phyloP scores from a whole-genome alignment of 768 basidiomycete species.

The Russula brevipes region DNA sequence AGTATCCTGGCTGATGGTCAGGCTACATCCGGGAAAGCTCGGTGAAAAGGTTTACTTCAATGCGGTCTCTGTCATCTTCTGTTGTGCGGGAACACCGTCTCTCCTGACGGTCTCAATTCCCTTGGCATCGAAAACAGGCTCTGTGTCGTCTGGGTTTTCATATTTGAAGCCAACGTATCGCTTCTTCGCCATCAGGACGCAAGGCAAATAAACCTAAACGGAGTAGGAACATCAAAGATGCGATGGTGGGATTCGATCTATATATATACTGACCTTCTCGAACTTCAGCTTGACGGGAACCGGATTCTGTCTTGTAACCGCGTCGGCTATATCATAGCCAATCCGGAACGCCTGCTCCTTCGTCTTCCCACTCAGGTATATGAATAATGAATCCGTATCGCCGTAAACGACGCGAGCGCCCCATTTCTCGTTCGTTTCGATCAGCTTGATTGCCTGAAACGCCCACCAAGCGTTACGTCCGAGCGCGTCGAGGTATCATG shows the following conservation, averaged over 20 bases:
- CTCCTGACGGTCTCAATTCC: conserved; percentile 96
- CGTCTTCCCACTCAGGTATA: conserved; percentile 84
- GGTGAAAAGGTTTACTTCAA: conserved; percentile 56
- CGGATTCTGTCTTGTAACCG: conserved; percentile 82
- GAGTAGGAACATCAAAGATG: background rate
- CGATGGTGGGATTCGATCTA: background rate
- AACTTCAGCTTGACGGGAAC: conserved; percentile 94
- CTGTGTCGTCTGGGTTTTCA: conserved; percentile 71
- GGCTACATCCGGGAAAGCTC: conserved; percentile 7
- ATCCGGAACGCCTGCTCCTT: conserved; percentile 92
- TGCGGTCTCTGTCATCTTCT: conserved; percentile 87
- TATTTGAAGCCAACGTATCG: conserved; percentile 97
- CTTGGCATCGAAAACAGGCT: conserved; percentile 89
- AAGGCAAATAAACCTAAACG: conserved; percentile 84
- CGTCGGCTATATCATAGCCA: conserved; percentile 87
- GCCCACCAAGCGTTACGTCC: background rate
- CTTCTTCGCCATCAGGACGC: conserved; percentile 96
- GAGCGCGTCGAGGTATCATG: background rate
- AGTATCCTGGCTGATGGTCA: conserved; percentile 54
- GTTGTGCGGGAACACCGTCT: conserved; percentile 85
- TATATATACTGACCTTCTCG: conserved; percentile 64
- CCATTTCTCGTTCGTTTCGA: conserved; percentile 78
- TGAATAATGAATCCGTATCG: conserved; percentile 94
- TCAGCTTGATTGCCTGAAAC: conserved; percentile 70
- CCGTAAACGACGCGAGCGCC: conserved; percentile 90